Evolutionary conservation across 352 stramenopile species (phyloP).

Genomic region (Phytophthora cryptogea): DNA sequence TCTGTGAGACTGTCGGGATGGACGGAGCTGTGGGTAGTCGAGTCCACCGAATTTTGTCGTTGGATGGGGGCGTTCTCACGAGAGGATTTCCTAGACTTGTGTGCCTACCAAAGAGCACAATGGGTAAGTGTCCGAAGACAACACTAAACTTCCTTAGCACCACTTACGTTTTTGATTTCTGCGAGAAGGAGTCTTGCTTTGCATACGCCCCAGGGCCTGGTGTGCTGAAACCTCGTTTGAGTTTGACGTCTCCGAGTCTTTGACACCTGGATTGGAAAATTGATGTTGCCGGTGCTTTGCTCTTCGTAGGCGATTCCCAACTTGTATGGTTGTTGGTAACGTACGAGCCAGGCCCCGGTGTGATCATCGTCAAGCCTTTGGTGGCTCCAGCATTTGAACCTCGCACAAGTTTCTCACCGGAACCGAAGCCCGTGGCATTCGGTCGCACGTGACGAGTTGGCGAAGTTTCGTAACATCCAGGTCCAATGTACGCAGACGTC

Average conservation of each 20-base stretch:
- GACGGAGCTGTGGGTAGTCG: conserved; percentile 72
- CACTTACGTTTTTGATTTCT: conserved; percentile 50
- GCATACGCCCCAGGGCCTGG: conserved; percentile 66
- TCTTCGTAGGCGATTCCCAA: conserved; percentile 65
- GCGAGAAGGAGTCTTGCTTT: conserved; percentile 53
- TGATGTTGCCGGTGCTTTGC: conserved; percentile 45
- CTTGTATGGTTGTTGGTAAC: conserved; percentile 39
- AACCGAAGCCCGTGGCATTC: conserved; percentile 66
- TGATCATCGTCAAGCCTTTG: conserved; percentile 52
- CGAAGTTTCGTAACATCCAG: conserved; percentile 67
- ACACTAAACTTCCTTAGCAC: not conserved
- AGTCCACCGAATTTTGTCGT: conserved; percentile 67
- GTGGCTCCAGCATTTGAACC: conserved; percentile 37
- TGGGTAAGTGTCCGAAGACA: conserved; percentile 2
- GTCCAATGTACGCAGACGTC: conserved; percentile 47
- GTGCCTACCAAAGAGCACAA: conserved; percentile 12
- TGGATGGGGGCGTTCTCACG: conserved; percentile 35
- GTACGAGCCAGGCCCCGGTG: conserved; percentile 64
- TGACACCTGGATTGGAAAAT: conserved; percentile 61
- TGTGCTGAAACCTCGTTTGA: conserved; percentile 38
- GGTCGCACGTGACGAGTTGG: conserved; percentile 41
- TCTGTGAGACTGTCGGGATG: conserved; percentile 72
- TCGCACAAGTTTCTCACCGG: conserved; percentile 49
- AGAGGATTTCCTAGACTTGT: conserved; percentile 36
- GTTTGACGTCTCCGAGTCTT: conserved; percentile 35